phyloP scores from a whole-genome alignment of 371 early-diverging fungal genomes.

The Mortierella polycephala region DNA sequence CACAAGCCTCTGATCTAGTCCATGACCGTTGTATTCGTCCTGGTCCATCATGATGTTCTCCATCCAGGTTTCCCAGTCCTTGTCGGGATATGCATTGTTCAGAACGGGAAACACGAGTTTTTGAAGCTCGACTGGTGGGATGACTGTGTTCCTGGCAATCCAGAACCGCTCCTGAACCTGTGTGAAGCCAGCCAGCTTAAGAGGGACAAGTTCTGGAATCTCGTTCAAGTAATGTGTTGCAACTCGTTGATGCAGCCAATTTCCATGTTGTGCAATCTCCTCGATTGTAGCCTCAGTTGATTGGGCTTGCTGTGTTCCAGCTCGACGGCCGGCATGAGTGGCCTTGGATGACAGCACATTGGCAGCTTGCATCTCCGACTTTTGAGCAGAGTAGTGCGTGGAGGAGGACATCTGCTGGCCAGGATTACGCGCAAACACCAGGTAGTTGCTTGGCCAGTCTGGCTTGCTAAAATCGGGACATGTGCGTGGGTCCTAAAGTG shows the following conservation, averaged over 20 bases:
- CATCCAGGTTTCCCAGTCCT: slow-evolving; percentile 11
- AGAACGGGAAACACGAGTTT: background rate
- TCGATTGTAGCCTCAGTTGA: background rate
- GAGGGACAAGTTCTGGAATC: background rate
- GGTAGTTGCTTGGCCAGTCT: slow-evolving; percentile 5
- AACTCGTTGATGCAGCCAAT: background rate
- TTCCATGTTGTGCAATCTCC: slow-evolving; percentile 5
- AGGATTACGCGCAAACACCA: slow-evolving; percentile 6
- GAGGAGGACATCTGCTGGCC: slow-evolving; percentile 9
- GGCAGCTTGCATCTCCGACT: slow-evolving; percentile 6
- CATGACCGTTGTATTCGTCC: slow-evolving; percentile 1
- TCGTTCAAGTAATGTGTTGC: background rate
- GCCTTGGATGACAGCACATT: slow-evolving; percentile 4
- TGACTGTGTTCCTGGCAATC: background rate
- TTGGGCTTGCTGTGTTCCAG: slow-evolving; percentile 21
- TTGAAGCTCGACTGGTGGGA: slow-evolving; percentile 3
- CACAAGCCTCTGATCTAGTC: slow-evolving; percentile 5
- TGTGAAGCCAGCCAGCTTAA: background rate
- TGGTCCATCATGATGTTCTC: slow-evolving; percentile 24
- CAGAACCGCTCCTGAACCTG: background rate
- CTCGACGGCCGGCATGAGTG: slow-evolving; percentile 13
- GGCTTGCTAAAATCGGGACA: slow-evolving; percentile 8
- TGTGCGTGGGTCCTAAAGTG: slow-evolving; percentile 2
- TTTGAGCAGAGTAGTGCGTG: slow-evolving; percentile 10
- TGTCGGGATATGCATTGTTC: background rate